Evolutionary conservation across 495 filamentous ascomycete genomes (phyloP), one percentile per base, ranked within the genome.

Genomic region (Trichoderma orchidacearum): DNA sequence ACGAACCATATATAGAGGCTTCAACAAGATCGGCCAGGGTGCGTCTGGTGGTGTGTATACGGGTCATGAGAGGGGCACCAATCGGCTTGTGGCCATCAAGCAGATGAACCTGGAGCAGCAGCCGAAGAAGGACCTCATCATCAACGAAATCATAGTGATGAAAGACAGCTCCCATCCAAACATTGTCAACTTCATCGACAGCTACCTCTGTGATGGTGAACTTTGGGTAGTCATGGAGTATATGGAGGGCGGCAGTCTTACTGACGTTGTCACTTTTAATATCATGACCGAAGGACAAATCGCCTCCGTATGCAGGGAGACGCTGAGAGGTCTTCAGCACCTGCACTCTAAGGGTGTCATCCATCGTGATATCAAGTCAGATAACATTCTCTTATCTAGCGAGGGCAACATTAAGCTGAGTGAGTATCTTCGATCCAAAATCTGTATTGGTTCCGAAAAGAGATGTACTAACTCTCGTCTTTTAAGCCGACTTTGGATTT

Each of bases 161-260:
- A 96, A 95, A 73, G 93, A 96, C 64, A 95, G 90, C 73, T 92
- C 88, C 54, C 93, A 98, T 68, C 90, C 87, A 68, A 98, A 98
- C 65, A 95, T 98, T 66, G 93, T 98, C 68, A 98, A 98, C 67
- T 98, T 96, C 71, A 87, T 96, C 72, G 93, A 96, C 74, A 95
- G 90, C 67, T 97, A 87, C 68, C 75, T 98, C 21, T 85, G 90
- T 34, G 78, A 80, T 3, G 83, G 92, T 18, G 93, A 98, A 66
- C 70, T 98, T 36, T 98, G 93, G 93, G 93, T 98, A 12, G 90
- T 97, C 28, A 98, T 98, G 93, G 93, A 98, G 68, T 98, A 90
- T 62, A 98, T 98, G 93, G 93, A 98, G 66, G 93, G 93, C 50
- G 93, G 93, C 31, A 95, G 90, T 72, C 72, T 98, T 68, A 98